phyloP scores from a whole-genome alignment of 257 asterid genomes.

The Jaltomata sinuosa region DNA sequence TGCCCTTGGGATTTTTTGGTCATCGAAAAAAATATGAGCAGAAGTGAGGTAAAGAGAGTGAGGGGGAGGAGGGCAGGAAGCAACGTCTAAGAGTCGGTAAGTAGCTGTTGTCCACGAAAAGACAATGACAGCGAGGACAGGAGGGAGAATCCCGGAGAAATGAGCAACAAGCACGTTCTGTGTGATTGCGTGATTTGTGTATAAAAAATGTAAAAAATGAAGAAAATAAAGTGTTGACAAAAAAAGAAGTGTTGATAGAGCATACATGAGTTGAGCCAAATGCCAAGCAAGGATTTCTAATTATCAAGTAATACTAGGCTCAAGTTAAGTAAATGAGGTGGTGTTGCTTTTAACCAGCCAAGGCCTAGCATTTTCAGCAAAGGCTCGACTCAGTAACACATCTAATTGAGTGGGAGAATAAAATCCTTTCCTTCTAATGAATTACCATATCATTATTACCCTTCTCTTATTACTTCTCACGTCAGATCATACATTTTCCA shows the following conservation, averaged over 20 bases:
- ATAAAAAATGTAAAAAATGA: background rate
- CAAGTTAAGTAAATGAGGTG: background rate
- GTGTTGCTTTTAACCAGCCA: background rate
- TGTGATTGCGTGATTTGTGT: background rate
- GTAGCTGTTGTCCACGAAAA: background rate
- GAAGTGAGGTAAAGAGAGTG: background rate
- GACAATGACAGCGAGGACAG: background rate
- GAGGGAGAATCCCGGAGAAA: background rate
- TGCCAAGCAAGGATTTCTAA: background rate
- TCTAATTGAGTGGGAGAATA: background rate
- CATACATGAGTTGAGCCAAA: background rate
- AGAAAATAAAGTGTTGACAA: background rate
- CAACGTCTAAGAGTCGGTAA: background rate
- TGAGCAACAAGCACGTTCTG: background rate
- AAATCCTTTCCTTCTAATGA: background rate
- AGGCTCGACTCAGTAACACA: background rate
- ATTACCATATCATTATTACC: background rate
- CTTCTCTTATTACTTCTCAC: background rate
- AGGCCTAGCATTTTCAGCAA: background rate
- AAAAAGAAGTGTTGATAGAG: background rate
- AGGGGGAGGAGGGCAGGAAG: background rate
- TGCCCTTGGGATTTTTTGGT: background rate
- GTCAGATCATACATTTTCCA: background rate
- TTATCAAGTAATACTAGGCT: background rate
- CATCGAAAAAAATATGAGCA: background rate